Evolutionary conservation across 352 stramenopile genomes (phyloP), one percentile per base, ranked within the genome.

Genomic region (Globisporangium radiosum): DNA sequence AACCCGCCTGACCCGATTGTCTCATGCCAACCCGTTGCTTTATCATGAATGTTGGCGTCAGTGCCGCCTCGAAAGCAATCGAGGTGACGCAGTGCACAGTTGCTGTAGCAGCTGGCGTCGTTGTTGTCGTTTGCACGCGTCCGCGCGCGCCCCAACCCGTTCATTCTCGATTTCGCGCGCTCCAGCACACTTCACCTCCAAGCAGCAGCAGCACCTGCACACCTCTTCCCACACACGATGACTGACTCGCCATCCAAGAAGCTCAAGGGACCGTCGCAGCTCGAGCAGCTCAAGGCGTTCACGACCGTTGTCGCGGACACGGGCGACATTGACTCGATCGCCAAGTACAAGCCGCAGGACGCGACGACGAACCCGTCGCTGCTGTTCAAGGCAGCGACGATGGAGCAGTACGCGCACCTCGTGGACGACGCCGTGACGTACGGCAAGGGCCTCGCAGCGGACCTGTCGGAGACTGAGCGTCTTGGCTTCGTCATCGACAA

Each of bases 311-410:
- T 99, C 42, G 94, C 94, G 39, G 97, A 99, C 80, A 99, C 97
- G 54, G 97, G 97, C 51, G 97, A 99, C 74, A 87, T 96, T 62
- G 75, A 76, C 63, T 91, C 87, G 62, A 96, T 94, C 57, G 85
- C 87, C 69, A 94, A 94, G 74, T 95, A 85, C 77, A 92, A 92
- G 70, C 95, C 95, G 57, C 90, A 98, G 75, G 97, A 99, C 85
- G 97, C 97, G 44, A 99, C 97, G 9, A 99, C 97, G 25, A 99
- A 99, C 79, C 97, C 97, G 48, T 98, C 88, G 68, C 83, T 99
- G 50, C 95, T 99, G 50, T 99, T 97, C 87, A 99, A 99, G 72
- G 97, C 97, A 25, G 94, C 97, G 39, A 78, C 77, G 45, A 97
- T 99, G 80, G 76, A 94, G 58, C 86, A 99, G 76, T 99, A 99